Base-by-base conservation (phyloP, 345 rosid genomes). In the Citrus unshiu region DNA sequence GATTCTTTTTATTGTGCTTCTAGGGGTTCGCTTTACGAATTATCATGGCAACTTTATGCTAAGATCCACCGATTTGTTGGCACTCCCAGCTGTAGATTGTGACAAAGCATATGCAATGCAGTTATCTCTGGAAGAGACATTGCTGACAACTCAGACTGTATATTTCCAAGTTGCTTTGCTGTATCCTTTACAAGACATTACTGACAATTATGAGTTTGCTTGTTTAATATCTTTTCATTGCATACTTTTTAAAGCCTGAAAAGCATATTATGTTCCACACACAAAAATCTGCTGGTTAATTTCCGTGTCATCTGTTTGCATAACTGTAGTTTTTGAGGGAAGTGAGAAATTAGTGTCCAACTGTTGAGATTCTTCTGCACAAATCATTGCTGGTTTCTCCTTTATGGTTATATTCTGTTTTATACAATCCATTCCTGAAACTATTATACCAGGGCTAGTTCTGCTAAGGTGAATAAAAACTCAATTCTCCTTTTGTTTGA, bases 11-110 rank as follows among this genome's bases (percentile, higher is more conserved):
- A 25, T 78, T 32, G 35, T 83, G 79, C 77, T 83, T 85, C 72
- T 81, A 97, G 99, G 99, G 78, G 85, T 97, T 84, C 94, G 98
- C 59, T 97, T 94, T 84, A 88, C 96, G 39, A 81, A 96, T 77
- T 97, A 94, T 85, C 99, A 97, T 83, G 99, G 99, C 75, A 94
- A 97, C 85, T 94, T 97, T 84, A 97, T 97, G 99, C 84, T 97
- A 77, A 92, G 98, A 78, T 97, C 99, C 81, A 93, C 98, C 13
- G 98, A 97, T 83, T 80, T 97, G 72, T 71, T 97, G 80, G 98
- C 99, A 12, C 98, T 97, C 89, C 98, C 99, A 29, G 98, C 96
- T 59, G 96, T 94, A 69, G 99, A 97, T 83, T 97, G 99, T 84
- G 99, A 97, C 83, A 97, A 97, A 88, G 99, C 98, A 81, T 97